Base-by-base conservation (phyloP, 345 rosid genomes). In the Citrus hindsii region DNA sequence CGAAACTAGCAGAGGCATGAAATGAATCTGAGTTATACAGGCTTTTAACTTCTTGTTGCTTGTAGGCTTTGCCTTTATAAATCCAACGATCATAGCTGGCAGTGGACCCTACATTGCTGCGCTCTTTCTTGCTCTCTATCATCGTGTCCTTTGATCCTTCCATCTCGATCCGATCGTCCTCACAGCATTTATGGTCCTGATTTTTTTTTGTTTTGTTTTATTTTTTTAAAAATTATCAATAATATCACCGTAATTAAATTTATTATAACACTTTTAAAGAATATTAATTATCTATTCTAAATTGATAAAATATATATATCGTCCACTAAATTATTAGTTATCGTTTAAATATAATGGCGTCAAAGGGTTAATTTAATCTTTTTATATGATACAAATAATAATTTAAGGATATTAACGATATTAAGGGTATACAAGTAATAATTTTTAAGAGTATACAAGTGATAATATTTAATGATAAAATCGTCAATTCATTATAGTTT, bases 221-320 rank as follows among this genome's bases (percentile, higher is more conserved):
- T 42, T 42, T 32, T 30, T 0, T 2, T 2, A 28, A 28, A 28
- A 28, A 28, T 28, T 28, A 28, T 28, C 2, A 28, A 28, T 28
- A 2, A 28, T 28, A 28, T 2, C 30, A 1, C 2, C 28, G 28
- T 1, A 27, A 27, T 28, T 28, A 28, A 28, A 1, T 28, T 28
- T 28, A 28, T 28, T 28, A 28, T 1, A 28, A 33, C 0, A 4
- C 0, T 33, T 33, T 4, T 0, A 33, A 5, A 0, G 0, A 0
- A 33, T 33, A 33, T 33, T 1, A 33, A 0, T 33, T 0, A 0
- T 33, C 1, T 33, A 0, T 0, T 0, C 0, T 33, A 33, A 33
- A 5, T 33, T 33, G 0, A 33, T 3, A 33, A 33, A 33, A 33
- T 33, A 0, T 33, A 33, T 33, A 0, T 4, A 0, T 33, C 1